Evolutionary conservation across 2,329 filamentous ascomycete genomes (phyloP), one percentile per base, ranked within the genome.

Genomic region (Chaetomiaceae sp.): DNA sequence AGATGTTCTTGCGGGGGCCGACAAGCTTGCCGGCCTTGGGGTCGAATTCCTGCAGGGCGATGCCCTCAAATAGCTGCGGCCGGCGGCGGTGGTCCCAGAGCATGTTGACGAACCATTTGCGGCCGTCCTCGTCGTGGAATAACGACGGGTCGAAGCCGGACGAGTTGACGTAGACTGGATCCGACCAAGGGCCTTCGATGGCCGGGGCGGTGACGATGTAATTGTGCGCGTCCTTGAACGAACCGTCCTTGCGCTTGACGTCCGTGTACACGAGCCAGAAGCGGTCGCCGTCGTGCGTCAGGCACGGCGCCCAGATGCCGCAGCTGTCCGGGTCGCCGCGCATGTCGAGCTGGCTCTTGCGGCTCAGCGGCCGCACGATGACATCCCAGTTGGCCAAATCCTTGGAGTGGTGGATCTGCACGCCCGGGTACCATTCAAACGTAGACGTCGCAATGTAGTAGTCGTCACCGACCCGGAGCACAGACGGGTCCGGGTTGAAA

Each of bases 251-350:
- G 52, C 79, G 76, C 64, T 82, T 83, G 14, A 83, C 78, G 55
- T 83, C 78, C 1, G 79, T 81, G 60, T 80, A 83, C 2, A 83
- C 79, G 5, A 83, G 72, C 71, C 74, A 83, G 62, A 81, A 83
- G 44, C 65, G 71, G 2, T 73, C 67, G 37, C 76, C 78, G 52
- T 82, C 78, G 53, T 83, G 76, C 0, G 73, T 76, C 17, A 84
- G 68, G 55, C 79, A 83, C 0, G 80, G 80, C 2, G 79, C 79
- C 77, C 79, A 83, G n/a, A 83, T 65, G 30, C 76, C 77, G 54
- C 76, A 78, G 59, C 74, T 76, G 58, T 80, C 76, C 0, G 76
- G 76, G 55, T 78, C 66, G n/a, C 75, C 75, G 14, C 76, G 72
- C 73, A 79, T 75, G 53, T 78, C 74, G 3, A 78, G 66, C 59